Evolutionary conservation across 345 rosid genomes (phyloP), one percentile per base, ranked within the genome.

Genomic region (Arabidopsis arenosa): DNA sequence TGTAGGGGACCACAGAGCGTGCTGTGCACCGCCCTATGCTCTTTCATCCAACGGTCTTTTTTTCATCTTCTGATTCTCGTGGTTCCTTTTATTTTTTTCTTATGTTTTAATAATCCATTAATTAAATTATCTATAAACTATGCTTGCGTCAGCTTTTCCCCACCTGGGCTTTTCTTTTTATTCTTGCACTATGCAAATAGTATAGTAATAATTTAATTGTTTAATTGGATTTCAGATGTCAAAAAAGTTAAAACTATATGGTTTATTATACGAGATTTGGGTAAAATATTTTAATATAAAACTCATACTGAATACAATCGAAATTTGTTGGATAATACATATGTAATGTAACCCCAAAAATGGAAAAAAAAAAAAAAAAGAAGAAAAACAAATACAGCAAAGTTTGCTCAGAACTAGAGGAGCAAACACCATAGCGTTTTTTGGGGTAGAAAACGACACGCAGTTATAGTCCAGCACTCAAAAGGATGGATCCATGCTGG

Each of bases 1-100:
- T 28, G 39, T 1, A 12, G 75, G 82, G 86, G 86, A 83, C 86
- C 86, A 78, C 79, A n/a, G 53, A 63, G 84, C 83, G 78, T 80
- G 84, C 78, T 43, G 75, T 81, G 30, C 70, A 74, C 73, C 76
- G 36, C 26, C 60, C 79, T 48, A 33, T 48, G 56, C 15, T 14
- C 47, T 79, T 48, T 37, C 53, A 79, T 79, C 83, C 12, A 7
- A 75, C 80, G 81, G 79, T 52, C 23, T 21, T 18, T 26, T 30
- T 64, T 76, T 4, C 14, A 64, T 59, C 40, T 69, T 41, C 56
- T 2, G 62, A 61, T 43, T 39, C 39, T 55, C 40, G 40, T 26
- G 33, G 5, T 12, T 7, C 3, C 30, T 40, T 48, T 15, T 48
- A 2, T 28, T 28, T 28, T 28, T 28, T 2, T 28, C 4, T 28